Percentiles rank a stretch among this genome's conserved stretches.
These are phyloP conservation scores for Vachellia pachyceras DNA, from an alignment of 306 rosid species.

Conservation along the genomic window DNA sequence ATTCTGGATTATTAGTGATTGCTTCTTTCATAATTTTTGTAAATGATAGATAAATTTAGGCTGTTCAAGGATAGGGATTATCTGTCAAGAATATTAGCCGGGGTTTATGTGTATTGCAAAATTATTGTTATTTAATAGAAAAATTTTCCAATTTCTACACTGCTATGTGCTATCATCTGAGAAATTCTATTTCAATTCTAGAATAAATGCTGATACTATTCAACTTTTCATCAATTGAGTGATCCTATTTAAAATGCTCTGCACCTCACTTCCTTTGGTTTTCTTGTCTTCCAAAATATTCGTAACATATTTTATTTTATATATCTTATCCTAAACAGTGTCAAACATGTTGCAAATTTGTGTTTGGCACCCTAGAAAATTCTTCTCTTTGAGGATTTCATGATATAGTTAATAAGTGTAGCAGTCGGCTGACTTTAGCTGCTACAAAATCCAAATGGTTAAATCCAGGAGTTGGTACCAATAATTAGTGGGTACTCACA, in stretches of 20 bases:
- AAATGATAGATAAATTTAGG: slow-evolving; percentile 59
- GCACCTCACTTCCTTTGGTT: background rate
- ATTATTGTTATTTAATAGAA: slow-evolving; percentile 40
- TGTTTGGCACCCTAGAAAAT: background rate
- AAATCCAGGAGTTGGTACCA: slow-evolving; percentile 1
- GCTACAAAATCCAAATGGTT: background rate
- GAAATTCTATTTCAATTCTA: background rate
- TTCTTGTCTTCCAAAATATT: background rate
- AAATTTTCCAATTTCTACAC: slow-evolving; percentile 29
- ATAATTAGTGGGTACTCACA: slow-evolving; percentile 24
- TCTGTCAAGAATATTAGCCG: slow-evolving; percentile 42
- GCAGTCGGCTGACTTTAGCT: background rate
- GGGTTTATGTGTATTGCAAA: slow-evolving; percentile 61
- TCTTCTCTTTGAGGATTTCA: background rate
- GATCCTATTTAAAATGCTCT: background rate
- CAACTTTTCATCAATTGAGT: background rate
- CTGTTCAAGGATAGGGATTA: slow-evolving; percentile 44
- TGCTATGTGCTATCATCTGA: background rate
- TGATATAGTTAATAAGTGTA: background rate
- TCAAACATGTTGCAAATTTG: background rate
- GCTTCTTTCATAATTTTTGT: slow-evolving; percentile 49
- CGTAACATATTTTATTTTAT: background rate
- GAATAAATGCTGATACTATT: background rate
- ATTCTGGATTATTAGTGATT: slow-evolving; percentile 27
- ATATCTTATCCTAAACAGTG: background rate